A percentile compares a stretch with the other conserved stretches of the same genome.
Conservation (phyloP, 768 basidiomycete genomes). For the Trametes cingulata region DNA sequence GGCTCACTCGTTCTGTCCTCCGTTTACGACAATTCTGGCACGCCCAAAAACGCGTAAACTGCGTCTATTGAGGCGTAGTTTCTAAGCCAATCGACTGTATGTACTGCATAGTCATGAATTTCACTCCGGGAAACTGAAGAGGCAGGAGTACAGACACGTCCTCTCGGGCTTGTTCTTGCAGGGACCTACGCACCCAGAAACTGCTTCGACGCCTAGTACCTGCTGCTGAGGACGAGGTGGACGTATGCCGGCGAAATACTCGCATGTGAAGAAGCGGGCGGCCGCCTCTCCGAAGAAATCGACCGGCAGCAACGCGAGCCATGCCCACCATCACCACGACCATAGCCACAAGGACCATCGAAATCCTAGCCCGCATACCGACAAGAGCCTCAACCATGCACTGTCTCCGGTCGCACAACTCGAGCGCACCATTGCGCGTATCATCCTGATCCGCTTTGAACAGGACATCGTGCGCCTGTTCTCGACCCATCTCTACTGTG, state of each 20-base stretch:
- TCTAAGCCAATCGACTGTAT: too few relatives aligned
- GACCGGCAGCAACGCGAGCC: conserved; percentile 10
- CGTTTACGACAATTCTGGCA: too few relatives aligned
- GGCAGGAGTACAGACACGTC: too few relatives aligned
- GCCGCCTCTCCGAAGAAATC: conserved; percentile 48
- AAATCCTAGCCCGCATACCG: conserved; percentile 48
- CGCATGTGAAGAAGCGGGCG: conserved; percentile 69
- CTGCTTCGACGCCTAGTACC: too few relatives aligned
- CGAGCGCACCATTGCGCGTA: conserved; percentile 66
- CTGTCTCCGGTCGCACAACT: conserved; percentile 64
- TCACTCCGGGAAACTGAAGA: too few relatives aligned
- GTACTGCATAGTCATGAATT: too few relatives aligned
- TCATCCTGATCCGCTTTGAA: conserved; percentile 69
- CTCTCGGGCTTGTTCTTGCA: too few relatives aligned
- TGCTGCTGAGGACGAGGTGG: too few relatives aligned
- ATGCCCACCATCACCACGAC: conserved; percentile 31
- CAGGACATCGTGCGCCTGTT: conserved; percentile 76
- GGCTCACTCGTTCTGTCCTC: background rate
- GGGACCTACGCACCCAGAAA: too few relatives aligned
- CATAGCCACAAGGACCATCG: conserved; percentile 37
- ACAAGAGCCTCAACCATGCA: conserved; percentile 55
- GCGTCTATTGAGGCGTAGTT: too few relatives aligned
- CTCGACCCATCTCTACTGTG: conserved; percentile 65
- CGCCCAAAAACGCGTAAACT: too few relatives aligned
- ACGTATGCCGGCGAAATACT: conserved; percentile 70